phyloP scores from a whole-genome alignment of 2,329 filamentous ascomycete genomes.

The Colletotrichum camelliae region DNA sequence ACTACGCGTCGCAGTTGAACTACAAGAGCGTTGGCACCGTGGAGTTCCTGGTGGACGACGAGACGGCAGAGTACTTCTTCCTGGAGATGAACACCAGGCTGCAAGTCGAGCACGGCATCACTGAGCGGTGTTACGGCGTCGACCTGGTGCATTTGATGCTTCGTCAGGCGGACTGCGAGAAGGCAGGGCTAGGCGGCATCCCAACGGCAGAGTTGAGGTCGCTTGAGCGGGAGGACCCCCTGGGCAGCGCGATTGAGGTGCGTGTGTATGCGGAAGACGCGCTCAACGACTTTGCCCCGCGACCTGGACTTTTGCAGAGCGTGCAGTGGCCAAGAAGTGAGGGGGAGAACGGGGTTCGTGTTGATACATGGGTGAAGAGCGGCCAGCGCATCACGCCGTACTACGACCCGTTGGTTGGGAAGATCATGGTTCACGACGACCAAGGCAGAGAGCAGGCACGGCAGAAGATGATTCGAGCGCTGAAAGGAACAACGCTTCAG shows the following conservation, averaged over 20 bases:
- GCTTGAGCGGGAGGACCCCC: constrained; percentile 17
- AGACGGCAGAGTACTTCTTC: constrained; percentile 37
- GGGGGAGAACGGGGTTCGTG: constrained; percentile 47
- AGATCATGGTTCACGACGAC: constrained; percentile 62
- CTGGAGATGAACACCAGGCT: constrained; percentile 60
- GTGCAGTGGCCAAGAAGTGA: constrained; percentile 56
- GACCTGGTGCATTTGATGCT: constrained; percentile 13
- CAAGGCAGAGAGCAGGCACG: constrained; percentile 47
- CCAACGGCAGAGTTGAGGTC: background rate
- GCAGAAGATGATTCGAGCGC: constrained; percentile 41
- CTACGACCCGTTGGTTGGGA: constrained; percentile 64
- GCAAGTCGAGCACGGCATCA: constrained; percentile 75
- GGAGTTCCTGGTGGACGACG: constrained; percentile 42
- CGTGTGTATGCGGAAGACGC: constrained; percentile 57
- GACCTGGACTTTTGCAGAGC: constrained; percentile 61
- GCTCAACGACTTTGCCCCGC: constrained; percentile 61
- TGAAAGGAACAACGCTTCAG: background rate
- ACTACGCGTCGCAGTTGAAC: constrained; percentile 32
- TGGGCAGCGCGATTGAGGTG: constrained; percentile 41
- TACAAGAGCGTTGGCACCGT: constrained; percentile 45
- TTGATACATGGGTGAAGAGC: constrained; percentile 69
- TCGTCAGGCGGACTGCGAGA: constrained; percentile 31
- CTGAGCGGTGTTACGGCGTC: background rate
- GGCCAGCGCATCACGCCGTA: constrained; percentile 62
- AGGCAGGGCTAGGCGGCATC: background rate